Evolutionary conservation across 495 filamentous ascomycete species (phyloP), one percentile per base, ranked within the genome.

Genomic region (Penicillium desertorum): DNA sequence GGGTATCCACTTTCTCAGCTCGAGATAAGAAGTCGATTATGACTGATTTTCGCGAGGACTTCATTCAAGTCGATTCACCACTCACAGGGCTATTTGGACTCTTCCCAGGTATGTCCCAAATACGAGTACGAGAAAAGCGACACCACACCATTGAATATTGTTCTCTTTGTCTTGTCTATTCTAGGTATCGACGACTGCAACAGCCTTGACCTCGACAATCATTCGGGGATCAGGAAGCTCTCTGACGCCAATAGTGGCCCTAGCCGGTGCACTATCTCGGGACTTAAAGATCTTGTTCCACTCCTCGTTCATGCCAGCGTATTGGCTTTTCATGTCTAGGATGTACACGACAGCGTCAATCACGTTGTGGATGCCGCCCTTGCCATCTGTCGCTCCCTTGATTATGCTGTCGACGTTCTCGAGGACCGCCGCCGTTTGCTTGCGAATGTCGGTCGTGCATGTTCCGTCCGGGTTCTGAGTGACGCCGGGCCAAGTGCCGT

Each of bases 271-370:
- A 44, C 63, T 71, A 16, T 42, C 61, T 17, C 71, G 63, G 47
- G 70, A 64, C 30, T 60, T 16, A 55, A 66, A 75, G 17, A 75
- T 58, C 56, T 72, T 69, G 43, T 75, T 75, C 72, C 71, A 75
- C 47, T 70, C 72, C 51, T 73, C 71, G 47, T 75, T 75, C 72
- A 75, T 75, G 14, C 57, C 70, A n/a, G 63, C 61, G 55, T 75
- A 73, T 42, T 75, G 65, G 0, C 54, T 60, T 47, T 73, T 66
- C 71, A 75, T 72, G 44, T 75, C 70, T 27, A 65, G 19, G 20
- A 72, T 53, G 36, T 72, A 75, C 23, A 75, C 71, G 4, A 61
- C 62, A n/a, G 71, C 49, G 43, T 73, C 69, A 7, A 75, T 65
- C 17, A 75, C 58, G 56, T 73, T 72, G 37, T 66, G 56, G 10